Percentiles rank a stretch among this genome's conserved stretches.
Conservation (phyloP, 2,329 filamentous ascomycete genomes). For the Penicillium sp. region DNA sequence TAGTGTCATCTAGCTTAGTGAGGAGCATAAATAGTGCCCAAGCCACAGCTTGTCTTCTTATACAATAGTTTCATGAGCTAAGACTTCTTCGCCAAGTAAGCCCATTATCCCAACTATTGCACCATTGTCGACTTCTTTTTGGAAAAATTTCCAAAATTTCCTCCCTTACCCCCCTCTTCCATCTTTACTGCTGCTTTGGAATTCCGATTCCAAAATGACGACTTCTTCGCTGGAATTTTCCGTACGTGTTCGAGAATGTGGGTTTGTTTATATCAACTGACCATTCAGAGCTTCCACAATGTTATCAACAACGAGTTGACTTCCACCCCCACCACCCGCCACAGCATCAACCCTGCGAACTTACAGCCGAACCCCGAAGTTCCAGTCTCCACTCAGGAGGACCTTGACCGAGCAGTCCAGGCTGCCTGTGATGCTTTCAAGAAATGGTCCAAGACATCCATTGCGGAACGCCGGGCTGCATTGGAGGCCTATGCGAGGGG, state of each 20-base stretch:
- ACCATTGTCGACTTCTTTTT: too few species aligned
- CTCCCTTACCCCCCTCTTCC: background rate
- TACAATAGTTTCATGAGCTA: too few species aligned
- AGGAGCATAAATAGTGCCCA: background rate
- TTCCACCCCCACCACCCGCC: conserved; percentile 46
- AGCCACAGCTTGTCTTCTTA: background rate
- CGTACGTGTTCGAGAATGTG: background rate
- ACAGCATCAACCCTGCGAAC: conserved; percentile 54
- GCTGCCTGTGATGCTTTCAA: conserved; percentile 51
- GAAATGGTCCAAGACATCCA: conserved; percentile 44
- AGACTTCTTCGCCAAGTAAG: too few species aligned
- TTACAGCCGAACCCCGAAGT: conserved; percentile 52
- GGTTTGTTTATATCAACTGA: background rate
- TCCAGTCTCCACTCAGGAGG: conserved; percentile 49
- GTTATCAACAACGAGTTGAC: conserved; percentile 52
- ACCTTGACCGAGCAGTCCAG: conserved; percentile 53
- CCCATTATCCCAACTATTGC: too few species aligned
- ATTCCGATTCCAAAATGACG: background rate
- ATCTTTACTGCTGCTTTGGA: background rate
- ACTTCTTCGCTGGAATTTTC: background rate
- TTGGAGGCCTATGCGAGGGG: conserved; percentile 35
- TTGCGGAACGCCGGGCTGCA: conserved; percentile 35
- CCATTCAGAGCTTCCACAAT: conserved; percentile 38
- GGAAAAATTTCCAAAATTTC: background rate
- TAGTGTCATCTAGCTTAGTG: background rate